Conservation (phyloP, 2,329 filamentous ascomycete genomes). For the Cercospora sesami region DNA sequence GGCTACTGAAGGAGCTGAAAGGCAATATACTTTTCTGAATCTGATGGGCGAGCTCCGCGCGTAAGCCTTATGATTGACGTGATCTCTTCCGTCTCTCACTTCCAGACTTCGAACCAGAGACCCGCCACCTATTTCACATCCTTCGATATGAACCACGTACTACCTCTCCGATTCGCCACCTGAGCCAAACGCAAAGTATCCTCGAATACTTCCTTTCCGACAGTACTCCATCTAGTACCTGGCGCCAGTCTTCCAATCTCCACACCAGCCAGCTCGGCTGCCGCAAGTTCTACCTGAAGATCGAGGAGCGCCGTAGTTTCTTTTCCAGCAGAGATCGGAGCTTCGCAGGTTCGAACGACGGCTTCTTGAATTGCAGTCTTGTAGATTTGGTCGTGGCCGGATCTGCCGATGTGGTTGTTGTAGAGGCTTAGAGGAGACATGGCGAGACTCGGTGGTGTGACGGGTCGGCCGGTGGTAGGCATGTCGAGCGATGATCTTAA, state of each 20-base stretch:
- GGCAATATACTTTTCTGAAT: background rate
- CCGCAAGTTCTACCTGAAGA: background rate
- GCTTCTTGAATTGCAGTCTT: background rate
- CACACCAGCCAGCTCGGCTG: background rate
- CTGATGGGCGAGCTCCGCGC: background rate
- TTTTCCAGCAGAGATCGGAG: background rate
- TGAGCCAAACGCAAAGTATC: background rate
- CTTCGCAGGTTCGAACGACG: background rate
- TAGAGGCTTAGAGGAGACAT: background rate
- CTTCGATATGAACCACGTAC: background rate
- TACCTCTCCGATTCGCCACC: background rate
- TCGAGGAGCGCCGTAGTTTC: background rate
- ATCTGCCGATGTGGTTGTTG: background rate
- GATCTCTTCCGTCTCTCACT: background rate
- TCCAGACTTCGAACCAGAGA: background rate
- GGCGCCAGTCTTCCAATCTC: background rate
- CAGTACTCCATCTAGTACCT: background rate
- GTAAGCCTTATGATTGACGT: background rate
- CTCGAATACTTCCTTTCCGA: background rate
- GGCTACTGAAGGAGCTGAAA: background rate
- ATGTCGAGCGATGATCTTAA: background rate
- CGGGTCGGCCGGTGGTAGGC: no score
- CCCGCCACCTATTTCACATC: background rate
- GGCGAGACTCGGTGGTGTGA: background rate
- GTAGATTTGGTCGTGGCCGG: background rate